Base-by-base conservation (phyloP, 352 stramenopile species). In the Thraustochytrium sp. region DNA sequence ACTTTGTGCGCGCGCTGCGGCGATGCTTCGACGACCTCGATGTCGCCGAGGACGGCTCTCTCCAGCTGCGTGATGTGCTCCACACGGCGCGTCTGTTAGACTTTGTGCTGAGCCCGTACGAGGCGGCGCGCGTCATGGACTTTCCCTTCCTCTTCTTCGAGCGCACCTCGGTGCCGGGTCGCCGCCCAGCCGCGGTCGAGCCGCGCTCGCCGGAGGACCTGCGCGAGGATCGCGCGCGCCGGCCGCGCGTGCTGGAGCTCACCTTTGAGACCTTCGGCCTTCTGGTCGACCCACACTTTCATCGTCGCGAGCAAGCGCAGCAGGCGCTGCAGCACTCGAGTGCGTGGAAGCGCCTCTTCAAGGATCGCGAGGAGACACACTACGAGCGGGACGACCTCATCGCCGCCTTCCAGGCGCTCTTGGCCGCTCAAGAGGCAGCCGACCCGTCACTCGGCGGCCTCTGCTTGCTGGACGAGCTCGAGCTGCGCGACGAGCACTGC, bases 11-110 rank as follows among this genome's bases (percentile, higher is more conserved):
- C 34, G 31, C 59, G 2, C 4, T 72, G 16, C 34, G 59, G 1
- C 9, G 13, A 8, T 80, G 68, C 53, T 80, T 80, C 51, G 68
- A 80, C 26, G 68, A 80, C 3, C 37, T 80, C 9, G 68, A 80
- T 34, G 31, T 80, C 21, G 48, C 48, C 23, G 8, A 64, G 23
- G 68, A 80, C 38, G 68, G 68, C 26, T n/a, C 53, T 48, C 26
- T 80, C n/a, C 68, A 65, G 26, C n/a, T 63, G 23, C 9, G 26
- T 13, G 68, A 80, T 42, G 3, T 80, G 0, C 9, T 65, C 23
- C 21, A 80, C 3, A 34, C 44, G 9, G 63, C 53, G 13, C 13
- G 11, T 23, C 34, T 80, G 42, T 29, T 80, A 23, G 68, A 34
- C n/a, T 5, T 51, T 46, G 37, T 49, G 37, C 34, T 42, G 37